phyloP scores from a whole-genome alignment of 2,329 filamentous ascomycete species.

The Tolypocladium pustulatum region DNA sequence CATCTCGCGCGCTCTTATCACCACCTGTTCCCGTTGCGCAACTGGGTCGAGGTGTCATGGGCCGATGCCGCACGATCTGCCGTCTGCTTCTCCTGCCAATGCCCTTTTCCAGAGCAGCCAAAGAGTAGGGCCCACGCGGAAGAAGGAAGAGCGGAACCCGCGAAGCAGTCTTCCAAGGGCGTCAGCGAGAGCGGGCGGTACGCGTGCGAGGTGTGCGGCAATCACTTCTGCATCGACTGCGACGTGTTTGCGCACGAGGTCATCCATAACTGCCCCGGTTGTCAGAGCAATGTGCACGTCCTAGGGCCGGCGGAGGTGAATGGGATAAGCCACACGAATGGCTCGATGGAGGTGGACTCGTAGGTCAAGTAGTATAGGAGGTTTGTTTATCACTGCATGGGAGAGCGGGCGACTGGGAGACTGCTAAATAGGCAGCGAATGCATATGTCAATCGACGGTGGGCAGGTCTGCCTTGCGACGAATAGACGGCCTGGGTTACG shows the following conservation, averaged over 20 bases:
- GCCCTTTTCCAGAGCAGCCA: slow-evolving; percentile 51
- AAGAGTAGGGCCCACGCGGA: slow-evolving; percentile 9
- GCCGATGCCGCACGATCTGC: slow-evolving; percentile 48
- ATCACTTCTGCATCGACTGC: slow-evolving; percentile 97
- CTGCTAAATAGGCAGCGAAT: neutral
- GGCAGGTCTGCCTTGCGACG: neutral
- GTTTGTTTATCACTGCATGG: neutral
- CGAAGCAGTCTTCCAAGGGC: slow-evolving; percentile 36
- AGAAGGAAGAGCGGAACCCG: slow-evolving; percentile 11
- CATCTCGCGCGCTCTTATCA: slow-evolving; percentile 90
- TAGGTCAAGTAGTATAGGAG: neutral
- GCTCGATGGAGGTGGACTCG: slow-evolving; percentile 33
- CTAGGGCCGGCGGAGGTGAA: slow-evolving; percentile 14
- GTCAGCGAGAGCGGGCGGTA: slow-evolving; percentile 83
- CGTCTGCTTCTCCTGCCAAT: slow-evolving; percentile 71
- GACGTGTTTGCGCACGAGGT: slow-evolving; percentile 93
- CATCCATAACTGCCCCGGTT: slow-evolving; percentile 92
- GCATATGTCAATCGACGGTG: neutral
- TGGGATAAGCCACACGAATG: slow-evolving; percentile 22
- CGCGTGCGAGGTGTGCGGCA: slow-evolving; percentile 73
- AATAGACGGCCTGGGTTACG: neutral
- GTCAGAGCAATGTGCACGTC: slow-evolving; percentile 41
- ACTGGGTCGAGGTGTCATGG: slow-evolving; percentile 90
- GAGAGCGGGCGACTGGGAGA: neutral
- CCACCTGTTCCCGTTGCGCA: slow-evolving; percentile 79